These are phyloP conservation scores for Breviolum minutum DNA, from an alignment of 73 alveolate genomes.

Conservation along the genomic window DNA sequence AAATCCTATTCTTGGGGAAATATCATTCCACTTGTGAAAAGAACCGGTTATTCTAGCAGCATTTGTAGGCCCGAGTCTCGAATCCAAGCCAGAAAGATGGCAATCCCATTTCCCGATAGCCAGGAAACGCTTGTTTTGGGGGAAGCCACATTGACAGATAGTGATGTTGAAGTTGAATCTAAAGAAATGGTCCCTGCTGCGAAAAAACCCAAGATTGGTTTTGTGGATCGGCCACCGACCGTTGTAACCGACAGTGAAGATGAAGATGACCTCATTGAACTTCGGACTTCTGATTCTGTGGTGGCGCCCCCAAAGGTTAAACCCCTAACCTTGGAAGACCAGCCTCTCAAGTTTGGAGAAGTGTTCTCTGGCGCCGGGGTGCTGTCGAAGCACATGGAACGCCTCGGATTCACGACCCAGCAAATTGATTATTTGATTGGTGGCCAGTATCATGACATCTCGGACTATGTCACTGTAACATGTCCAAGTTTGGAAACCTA, in stretches of 20 bases:
- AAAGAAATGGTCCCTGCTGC: neutral
- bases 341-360: neutral
- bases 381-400: neutral
- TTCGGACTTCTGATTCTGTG: neutral
- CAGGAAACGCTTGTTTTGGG: neutral
- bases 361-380: neutral
- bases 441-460: neutral
- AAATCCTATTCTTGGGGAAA: no score
- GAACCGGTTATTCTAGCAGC: neutral
- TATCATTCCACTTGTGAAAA: no score
- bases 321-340: neutral
- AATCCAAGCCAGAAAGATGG: neutral
- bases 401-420: neutral
- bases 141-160: neutral
- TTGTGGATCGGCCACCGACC: neutral
- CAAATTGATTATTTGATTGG: neutral
- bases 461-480: neutral
- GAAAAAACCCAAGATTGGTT: neutral
- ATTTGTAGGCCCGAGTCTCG: neutral
- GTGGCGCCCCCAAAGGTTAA: neutral
- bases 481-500: neutral
- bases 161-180: neutral
- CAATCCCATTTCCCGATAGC: neutral
- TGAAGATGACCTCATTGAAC: neutral
- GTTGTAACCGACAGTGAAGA: neutral